Base-by-base conservation (phyloP, 1,284 basidiomycete species). In the Sutorius eximius region DNA sequence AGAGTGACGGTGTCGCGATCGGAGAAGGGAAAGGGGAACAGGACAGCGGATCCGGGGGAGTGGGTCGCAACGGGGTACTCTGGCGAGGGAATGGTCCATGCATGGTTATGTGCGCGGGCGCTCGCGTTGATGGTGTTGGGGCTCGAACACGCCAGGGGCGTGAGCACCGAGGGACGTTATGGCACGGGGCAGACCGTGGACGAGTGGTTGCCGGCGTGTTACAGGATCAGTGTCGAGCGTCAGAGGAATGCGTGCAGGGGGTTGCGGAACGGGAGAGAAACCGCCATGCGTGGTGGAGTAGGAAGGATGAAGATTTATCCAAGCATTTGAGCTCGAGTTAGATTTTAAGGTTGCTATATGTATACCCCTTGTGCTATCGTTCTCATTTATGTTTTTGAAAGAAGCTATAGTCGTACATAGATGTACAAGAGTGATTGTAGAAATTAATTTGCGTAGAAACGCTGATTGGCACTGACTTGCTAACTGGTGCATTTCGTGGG, bases 31-130 rank as follows among this genome's bases (percentile, higher is more conserved):
- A 45, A 43, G 45, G 24, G 43, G 3, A 18, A 29, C n/a, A 62
- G 64, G 64, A 48, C 48, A 37, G 54, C 52, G 2, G 29, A 52
- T 49, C 54, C 69, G 7, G 81, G 81, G 27, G 82, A 83, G 59
- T 82, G 81, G 81, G 73, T 82, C 18, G 66, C 74, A 18, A 84
- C 82, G 18, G 85, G 83, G 1, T 87, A 83, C 59, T 75, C 77
- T 11, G 85, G 85, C 1, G 85, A 87, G 59, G 85, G 85, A 5
- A 87, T 87, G 85, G 79, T 80, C 3, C 78, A 85, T 61, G 84
- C 82, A 5, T 86, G 83, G 82, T 61, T 84, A 64, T 80, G 81
- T 56, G 77, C 78, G 2, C 76, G 77, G 56, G 83, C 82, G 4
- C 64, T 86, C 47, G 83, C 82, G 12, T 64, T 74, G 55, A 85